Evolutionary conservation across 768 basidiomycete genomes (phyloP).

Genomic region (Tulasnella sp.): DNA sequence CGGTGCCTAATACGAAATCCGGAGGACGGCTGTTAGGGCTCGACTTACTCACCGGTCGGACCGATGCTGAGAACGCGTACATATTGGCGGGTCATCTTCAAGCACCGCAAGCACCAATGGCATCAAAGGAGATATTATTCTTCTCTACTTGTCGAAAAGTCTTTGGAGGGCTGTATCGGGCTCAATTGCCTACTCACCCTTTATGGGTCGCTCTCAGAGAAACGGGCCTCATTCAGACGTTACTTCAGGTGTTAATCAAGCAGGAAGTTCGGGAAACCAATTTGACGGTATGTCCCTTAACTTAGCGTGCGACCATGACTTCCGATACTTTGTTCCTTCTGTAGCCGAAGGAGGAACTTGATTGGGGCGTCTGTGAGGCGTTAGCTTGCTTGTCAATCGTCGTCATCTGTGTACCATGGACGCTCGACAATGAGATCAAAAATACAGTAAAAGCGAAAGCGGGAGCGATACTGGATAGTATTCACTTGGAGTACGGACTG

Average conservation of each 20-base stretch:
- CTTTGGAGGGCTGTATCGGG: not conserved
- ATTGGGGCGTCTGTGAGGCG: not conserved
- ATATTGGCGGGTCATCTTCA: not conserved
- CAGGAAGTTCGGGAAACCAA: not conserved
- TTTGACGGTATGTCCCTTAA: not conserved
- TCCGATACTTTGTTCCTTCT: not conserved
- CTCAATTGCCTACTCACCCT: not conserved
- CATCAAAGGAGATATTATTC: not conserved
- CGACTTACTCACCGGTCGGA: not conserved
- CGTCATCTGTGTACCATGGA: not conserved
- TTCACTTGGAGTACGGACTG: not conserved
- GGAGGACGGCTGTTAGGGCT: no score
- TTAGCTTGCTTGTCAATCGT: not conserved
- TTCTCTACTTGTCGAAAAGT: not conserved
- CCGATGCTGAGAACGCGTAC: not conserved
- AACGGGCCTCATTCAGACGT: not conserved
- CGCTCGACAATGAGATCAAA: not conserved
- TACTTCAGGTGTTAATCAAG: not conserved
- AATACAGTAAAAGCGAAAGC: not conserved
- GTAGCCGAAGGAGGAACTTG: not conserved
- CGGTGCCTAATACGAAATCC: no score
- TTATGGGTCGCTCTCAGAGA: not conserved
- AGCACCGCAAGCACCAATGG: not conserved
- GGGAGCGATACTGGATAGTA: not conserved
- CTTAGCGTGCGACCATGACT: not conserved